Evolutionary conservation across 2,329 filamentous ascomycete species (phyloP).

Genomic region (Zymoseptoria crescenta): DNA sequence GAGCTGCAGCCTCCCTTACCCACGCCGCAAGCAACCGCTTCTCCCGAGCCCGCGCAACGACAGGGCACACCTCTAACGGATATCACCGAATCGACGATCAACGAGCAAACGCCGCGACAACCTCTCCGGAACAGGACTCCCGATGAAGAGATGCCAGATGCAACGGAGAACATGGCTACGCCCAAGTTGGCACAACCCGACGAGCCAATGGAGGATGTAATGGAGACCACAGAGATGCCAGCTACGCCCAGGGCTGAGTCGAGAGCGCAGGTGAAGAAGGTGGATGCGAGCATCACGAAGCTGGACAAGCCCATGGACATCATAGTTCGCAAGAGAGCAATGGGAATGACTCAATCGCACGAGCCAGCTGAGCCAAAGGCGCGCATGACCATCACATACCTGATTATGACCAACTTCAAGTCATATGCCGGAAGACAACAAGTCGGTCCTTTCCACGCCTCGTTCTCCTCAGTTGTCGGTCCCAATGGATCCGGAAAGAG

Average conservation of each 20-base stretch:
- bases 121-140: conserved; percentile 12
- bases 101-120: conserved; percentile 47
- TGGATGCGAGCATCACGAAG: conserved; percentile 68
- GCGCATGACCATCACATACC: conserved; percentile 84
- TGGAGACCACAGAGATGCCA: conserved; percentile 10
- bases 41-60: conserved; percentile 31
- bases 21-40: conserved; percentile 43
- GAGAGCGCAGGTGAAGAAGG: conserved; percentile 52
- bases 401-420: conserved; percentile 95
- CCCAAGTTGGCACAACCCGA: conserved; percentile 10
- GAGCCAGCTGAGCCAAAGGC: conserved; percentile 72
- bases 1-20: conserved; percentile 31
- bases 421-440: conserved; percentile 94
- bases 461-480: conserved; percentile 95
- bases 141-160: conserved; percentile 14
- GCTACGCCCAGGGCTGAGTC: conserved; percentile 8
- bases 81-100: conserved; percentile 61
- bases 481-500: conserved; percentile 98
- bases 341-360: conserved; percentile 54
- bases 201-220: conserved; percentile 40
- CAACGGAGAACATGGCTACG: conserved; percentile 15
- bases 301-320: conserved; percentile 92
- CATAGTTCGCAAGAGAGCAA: conserved; percentile 73
- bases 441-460: conserved; percentile 92
- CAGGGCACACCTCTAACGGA: conserved; percentile 59